phyloP scores from a whole-genome alignment of 345 rosid species.

The Citrus unshiu region DNA sequence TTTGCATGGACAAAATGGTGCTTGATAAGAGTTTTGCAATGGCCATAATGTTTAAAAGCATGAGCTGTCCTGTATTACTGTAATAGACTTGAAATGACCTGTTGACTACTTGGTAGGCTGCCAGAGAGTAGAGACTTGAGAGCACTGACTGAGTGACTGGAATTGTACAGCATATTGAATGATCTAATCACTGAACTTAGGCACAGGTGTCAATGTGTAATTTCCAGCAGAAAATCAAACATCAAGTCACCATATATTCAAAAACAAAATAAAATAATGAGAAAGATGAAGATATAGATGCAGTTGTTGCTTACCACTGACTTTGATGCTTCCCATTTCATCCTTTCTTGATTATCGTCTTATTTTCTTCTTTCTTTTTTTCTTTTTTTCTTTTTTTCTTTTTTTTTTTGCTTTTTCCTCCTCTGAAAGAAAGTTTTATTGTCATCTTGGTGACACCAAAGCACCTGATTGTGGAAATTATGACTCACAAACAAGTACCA shows the following conservation, averaged over 20 bases:
- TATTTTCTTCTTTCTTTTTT: not conserved
- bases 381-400: not conserved
- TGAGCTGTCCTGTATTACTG: not conserved
- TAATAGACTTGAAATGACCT: not conserved
- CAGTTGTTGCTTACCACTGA: not conserved
- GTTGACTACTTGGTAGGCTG: not conserved
- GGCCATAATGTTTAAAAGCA: not conserved
- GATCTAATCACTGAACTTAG: not conserved
- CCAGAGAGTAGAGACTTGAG: not conserved
- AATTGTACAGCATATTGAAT: not conserved
- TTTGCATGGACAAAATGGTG: conserved; percentile 5
- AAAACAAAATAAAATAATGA: not conserved
- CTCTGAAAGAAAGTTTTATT: not conserved
- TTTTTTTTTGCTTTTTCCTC: not conserved
- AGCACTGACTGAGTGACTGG: conserved; percentile 3
- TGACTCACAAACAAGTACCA: not conserved
- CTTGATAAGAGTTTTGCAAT: not conserved
- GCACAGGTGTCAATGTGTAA: not conserved
- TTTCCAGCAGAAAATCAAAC: not conserved
- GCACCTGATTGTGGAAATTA: not conserved
- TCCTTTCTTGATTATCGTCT: not conserved
- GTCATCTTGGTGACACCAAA: not conserved
- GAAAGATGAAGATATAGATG: not conserved
- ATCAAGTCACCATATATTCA: not conserved
- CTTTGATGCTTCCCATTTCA: not conserved